A percentile compares a stretch with the other conserved stretches of the same genome.
Evolutionary conservation across 192 early-diverging fungal genomes (phyloP).

Genomic region (Chytriomyces hyalinus): DNA sequence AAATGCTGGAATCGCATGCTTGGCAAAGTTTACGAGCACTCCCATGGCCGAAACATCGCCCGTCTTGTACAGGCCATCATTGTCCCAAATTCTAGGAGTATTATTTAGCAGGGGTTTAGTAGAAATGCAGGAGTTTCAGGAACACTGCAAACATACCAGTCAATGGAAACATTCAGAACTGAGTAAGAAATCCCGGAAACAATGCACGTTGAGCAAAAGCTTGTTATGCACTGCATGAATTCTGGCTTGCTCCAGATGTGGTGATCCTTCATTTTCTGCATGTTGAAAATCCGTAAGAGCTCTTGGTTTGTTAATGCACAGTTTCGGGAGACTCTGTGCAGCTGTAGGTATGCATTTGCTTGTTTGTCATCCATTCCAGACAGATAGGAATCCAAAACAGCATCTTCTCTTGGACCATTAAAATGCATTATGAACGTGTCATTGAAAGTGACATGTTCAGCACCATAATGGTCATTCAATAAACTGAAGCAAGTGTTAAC

Average conservation of each 20-base stretch:
- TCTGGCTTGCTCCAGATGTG: not conserved
- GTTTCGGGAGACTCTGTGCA: not conserved
- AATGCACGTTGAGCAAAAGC: not conserved
- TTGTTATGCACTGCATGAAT: not conserved
- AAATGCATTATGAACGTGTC: not conserved
- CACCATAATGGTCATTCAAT: not conserved
- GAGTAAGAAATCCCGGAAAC: not conserved
- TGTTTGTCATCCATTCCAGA: not conserved
- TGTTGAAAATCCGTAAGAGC: not conserved
- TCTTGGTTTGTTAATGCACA: not conserved
- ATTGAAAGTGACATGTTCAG: not conserved
- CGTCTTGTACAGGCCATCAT: not conserved
- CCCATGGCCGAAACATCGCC: not conserved
- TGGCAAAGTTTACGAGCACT: not conserved
- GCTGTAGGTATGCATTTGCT: not conserved
- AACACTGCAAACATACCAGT: not conserved
- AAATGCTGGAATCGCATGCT: not conserved
- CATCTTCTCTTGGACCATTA: not conserved
- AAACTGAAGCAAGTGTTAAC: not conserved
- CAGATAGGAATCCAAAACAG: constrained; percentile 1
- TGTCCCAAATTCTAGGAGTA: not conserved
- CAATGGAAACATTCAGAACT: not conserved
- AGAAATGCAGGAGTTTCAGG: not conserved
- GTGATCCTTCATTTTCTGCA: not conserved
- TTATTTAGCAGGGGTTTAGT: not conserved